phyloP scores from a whole-genome alignment of 352 stramenopile genomes.

The Phytophthora ohioensis region DNA sequence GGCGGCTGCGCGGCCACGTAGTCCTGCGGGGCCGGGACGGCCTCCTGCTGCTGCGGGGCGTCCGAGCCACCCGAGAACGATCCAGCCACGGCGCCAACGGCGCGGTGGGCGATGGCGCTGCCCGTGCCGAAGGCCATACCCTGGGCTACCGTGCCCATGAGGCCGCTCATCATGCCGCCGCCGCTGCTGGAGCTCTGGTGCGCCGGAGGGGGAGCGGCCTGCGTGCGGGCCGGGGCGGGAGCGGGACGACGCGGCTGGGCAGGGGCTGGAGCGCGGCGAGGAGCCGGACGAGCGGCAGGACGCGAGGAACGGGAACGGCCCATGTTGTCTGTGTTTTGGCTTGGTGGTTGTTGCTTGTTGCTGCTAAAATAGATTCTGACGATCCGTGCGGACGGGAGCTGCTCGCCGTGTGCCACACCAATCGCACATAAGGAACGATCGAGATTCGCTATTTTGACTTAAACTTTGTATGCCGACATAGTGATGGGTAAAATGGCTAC shows the following conservation, averaged over 20 bases:
- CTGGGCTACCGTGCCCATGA: constrained; percentile 96
- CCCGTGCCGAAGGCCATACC: constrained; percentile 99
- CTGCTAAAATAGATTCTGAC: constrained; percentile 35
- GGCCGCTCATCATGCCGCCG: constrained; percentile 93
- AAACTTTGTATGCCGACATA: constrained; percentile 16
- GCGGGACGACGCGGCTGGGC: constrained; percentile 47
- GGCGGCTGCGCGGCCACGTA: constrained; percentile 40
- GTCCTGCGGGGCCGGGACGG: constrained; percentile 33
- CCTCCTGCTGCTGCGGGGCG: constrained; percentile 51
- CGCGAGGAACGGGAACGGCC: constrained; percentile 76
- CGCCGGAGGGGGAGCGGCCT: constrained; percentile 60
- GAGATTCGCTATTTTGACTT: constrained; percentile 33
- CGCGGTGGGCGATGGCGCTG: constrained; percentile 95
- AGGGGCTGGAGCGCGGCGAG: constrained; percentile 54
- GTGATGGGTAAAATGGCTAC: constrained; percentile 22
- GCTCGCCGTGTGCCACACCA: constrained; percentile 14
- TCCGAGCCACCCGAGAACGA: constrained; percentile 75
- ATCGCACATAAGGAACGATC: constrained; percentile 44
- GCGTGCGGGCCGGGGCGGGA: constrained; percentile 61
- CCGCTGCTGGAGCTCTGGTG: constrained; percentile 60
- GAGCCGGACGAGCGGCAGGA: constrained; percentile 41
- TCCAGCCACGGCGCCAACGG: constrained; percentile 77
- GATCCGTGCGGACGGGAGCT: constrained; percentile 20
- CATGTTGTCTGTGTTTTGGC: constrained; percentile 48
- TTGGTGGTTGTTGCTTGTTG: constrained; percentile 27